Percentiles rank a stretch among this genome's conserved stretches.
Evolutionary conservation across 2,329 filamentous ascomycete genomes (phyloP).

Genomic region (Septoria linicola): DNA sequence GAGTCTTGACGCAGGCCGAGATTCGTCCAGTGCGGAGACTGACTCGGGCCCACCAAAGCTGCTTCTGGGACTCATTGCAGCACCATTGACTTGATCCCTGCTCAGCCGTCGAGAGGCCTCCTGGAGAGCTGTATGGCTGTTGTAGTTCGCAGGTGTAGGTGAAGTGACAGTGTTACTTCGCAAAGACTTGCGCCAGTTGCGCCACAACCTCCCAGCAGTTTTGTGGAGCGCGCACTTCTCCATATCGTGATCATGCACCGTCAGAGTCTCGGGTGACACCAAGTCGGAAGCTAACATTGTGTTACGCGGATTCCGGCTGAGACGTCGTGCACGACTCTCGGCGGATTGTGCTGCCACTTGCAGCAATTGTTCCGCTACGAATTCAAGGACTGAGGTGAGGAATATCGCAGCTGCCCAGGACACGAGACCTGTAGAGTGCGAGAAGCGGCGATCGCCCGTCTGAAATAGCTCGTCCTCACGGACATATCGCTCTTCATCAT

Average conservation of each 20-base stretch:
- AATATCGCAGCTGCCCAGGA: conserved; percentile 94
- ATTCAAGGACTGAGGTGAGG: conserved; percentile 89
- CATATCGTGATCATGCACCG: conserved; percentile 86
- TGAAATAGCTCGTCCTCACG: conserved; percentile 71
- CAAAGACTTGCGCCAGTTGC: conserved; percentile 88
- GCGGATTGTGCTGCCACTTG: conserved; percentile 85
- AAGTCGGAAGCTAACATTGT: conserved; percentile 24
- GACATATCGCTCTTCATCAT: conserved; percentile 89
- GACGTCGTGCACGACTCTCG: conserved; percentile 58
- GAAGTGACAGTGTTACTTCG: conserved; percentile 42
- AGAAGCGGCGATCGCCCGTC: conserved; percentile 57
- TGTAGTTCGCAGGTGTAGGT: conserved; percentile 18
- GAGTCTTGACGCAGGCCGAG: conserved; percentile 23
- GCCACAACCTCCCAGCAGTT: conserved; percentile 85
- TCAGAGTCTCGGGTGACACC: conserved; percentile 21
- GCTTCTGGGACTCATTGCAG: conserved; percentile 23
- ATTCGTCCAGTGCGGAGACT: conserved; percentile 25
- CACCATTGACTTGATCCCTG: conserved; percentile 19
- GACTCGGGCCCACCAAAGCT: conserved; percentile 28
- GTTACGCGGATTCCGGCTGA: conserved; percentile 36
- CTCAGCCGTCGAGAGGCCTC: conserved; percentile 24
- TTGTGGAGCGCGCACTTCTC: conserved; percentile 89
- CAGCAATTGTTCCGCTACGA: conserved; percentile 86
- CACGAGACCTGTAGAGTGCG: conserved; percentile 52
- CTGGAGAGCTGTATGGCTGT: conserved; percentile 11